phyloP scores from a whole-genome alignment of 495 filamentous ascomycete species.

The Bombardia bombarda region DNA sequence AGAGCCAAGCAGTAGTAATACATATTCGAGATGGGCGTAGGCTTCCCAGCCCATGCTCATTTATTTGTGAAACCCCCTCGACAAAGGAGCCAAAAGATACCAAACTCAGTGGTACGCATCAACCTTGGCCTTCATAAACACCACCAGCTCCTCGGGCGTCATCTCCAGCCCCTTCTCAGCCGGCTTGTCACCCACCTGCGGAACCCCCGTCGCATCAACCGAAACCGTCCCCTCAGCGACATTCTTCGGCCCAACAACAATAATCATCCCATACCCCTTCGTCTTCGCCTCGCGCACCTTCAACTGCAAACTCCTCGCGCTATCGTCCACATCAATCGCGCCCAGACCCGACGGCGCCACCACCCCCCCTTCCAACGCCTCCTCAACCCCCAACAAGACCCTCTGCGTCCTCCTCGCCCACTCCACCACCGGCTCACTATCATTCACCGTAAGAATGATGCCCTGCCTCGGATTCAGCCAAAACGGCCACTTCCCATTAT shows the following conservation, averaged over 20 bases:
- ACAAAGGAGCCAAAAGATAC: background rate
- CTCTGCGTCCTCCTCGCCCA: conserved; percentile 45
- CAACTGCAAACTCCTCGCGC: conserved; percentile 49
- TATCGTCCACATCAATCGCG: conserved; percentile 67
- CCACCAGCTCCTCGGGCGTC: conserved; percentile 24
- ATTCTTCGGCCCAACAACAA: conserved; percentile 60
- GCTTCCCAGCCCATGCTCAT: too few relatives aligned
- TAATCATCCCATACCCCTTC: conserved; percentile 67
- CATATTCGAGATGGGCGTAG: too few relatives aligned
- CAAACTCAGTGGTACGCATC: conserved; percentile 22
- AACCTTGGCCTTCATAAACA: conserved; percentile 25
- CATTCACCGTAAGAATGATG: conserved; percentile 68
- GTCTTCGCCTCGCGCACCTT: conserved; percentile 67
- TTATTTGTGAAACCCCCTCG: too few relatives aligned
- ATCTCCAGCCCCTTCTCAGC: conserved; percentile 17
- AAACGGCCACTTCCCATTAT: conserved; percentile 78
- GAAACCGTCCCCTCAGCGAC: conserved; percentile 23
- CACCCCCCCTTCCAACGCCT: conserved; percentile 23
- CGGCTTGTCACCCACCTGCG: background rate
- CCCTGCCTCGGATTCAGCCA: conserved; percentile 84
- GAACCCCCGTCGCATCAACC: conserved; percentile 23
- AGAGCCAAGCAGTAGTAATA: too few relatives aligned
- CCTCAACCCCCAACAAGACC: conserved; percentile 33
- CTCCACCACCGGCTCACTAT: conserved; percentile 48
- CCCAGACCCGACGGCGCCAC: conserved; percentile 43